Percentiles rank a stretch among this genome's conserved stretches.
phyloP scores from a whole-genome alignment of 495 filamentous ascomycete genomes.

The Penicillium verhagenii region DNA sequence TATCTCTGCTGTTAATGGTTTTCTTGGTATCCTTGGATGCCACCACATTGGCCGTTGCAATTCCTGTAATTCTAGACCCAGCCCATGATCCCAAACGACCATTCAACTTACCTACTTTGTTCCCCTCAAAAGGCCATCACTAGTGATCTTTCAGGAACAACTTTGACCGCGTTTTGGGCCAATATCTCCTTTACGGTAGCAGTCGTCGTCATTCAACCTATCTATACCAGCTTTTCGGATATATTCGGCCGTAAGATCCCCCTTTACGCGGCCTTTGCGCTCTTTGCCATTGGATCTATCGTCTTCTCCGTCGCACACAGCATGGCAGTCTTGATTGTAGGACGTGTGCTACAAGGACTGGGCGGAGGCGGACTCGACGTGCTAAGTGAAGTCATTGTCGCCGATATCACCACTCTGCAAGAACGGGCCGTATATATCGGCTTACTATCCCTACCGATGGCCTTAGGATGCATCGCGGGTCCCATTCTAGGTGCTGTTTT shows the following conservation, averaged over 20 bases:
- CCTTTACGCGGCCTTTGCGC: constrained; percentile 35
- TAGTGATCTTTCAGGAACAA: constrained; percentile 41
- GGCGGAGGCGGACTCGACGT: constrained; percentile 36
- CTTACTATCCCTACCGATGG: constrained; percentile 22
- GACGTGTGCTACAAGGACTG: constrained; percentile 33
- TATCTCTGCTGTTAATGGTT: constrained; percentile 55
- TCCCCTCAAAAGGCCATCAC: neutral
- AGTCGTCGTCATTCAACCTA: constrained; percentile 35
- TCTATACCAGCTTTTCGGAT: constrained; percentile 44
- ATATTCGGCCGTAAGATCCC: constrained; percentile 52
- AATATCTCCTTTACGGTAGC: constrained; percentile 43
- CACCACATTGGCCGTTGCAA: constrained; percentile 66
- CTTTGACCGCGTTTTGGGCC: constrained; percentile 54
- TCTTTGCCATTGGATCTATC: constrained; percentile 45
- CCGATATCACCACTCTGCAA: constrained; percentile 39
- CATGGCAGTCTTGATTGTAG: constrained; percentile 34
- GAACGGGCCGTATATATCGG: constrained; percentile 35
- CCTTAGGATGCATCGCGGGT: constrained; percentile 30
- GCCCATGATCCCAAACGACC: neutral
- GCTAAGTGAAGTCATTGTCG: constrained; percentile 33
- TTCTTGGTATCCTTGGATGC: constrained; percentile 67
- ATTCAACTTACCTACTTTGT: neutral
- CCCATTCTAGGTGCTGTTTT: constrained; percentile 35
- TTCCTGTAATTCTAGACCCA: constrained; percentile 48
- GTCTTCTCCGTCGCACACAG: constrained; percentile 34